These are phyloP conservation scores for Kwoniella sp. DNA, from an alignment of 768 basidiomycete genomes.

Conservation along the genomic window DNA sequence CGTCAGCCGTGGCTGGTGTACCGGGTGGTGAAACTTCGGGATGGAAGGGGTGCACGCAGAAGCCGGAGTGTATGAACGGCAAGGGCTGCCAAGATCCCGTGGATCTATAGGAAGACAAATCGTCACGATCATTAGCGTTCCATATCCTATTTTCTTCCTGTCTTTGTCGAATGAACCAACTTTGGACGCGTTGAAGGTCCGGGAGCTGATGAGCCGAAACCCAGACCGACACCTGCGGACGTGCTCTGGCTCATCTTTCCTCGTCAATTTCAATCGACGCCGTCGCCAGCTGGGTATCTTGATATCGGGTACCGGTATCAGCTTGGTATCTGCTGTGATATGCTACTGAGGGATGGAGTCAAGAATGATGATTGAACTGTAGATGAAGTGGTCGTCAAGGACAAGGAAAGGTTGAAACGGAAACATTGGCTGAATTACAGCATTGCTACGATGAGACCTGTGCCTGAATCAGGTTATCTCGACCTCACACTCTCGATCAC, in stretches of 20 bases:
- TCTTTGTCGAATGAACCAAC: slow-evolving; percentile 2
- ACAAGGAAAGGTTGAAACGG: background rate
- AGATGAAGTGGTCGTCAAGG: background rate
- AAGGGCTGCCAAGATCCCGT: slow-evolving; percentile 64
- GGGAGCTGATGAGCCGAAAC: background rate
- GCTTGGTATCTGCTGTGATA: background rate
- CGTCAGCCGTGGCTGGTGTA: slow-evolving; percentile 20
- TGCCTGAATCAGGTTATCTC: background rate
- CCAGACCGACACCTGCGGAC: background rate
- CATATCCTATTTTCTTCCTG: too few species aligned
- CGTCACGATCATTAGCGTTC: background rate
- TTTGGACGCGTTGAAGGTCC: slow-evolving; percentile 10
- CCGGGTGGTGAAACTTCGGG: slow-evolving; percentile 62
- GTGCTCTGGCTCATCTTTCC: background rate
- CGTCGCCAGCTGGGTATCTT: background rate
- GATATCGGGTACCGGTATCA: background rate
- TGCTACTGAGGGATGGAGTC: background rate
- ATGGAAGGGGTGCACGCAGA: slow-evolving; percentile 77
- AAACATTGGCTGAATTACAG: background rate
- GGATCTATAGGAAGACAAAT: background rate
- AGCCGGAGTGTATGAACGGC: slow-evolving; percentile 81
- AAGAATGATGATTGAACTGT: background rate
- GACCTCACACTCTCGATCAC: too few species aligned
- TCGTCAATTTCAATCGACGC: background rate
- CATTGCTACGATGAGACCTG: background rate